Evolutionary conservation across 495 filamentous ascomycete species (phyloP), one percentile per base, ranked within the genome.

Genomic region (Poronia punctata): DNA sequence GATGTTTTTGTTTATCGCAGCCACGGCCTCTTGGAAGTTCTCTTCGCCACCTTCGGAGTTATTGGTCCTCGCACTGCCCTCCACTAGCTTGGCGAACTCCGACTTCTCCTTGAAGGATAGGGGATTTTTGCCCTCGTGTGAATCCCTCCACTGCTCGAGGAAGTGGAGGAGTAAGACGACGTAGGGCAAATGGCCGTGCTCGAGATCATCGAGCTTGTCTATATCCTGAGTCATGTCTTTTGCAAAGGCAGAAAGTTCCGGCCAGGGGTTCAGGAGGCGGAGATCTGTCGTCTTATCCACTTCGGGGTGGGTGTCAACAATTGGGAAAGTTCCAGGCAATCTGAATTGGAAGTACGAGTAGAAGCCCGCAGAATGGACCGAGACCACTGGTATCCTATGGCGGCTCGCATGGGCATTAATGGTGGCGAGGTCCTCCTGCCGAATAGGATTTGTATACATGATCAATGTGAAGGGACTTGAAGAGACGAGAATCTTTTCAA

Each of bases 241-340:
- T 7, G 77, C 80, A 41, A 86, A 79, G 7, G 69, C 68, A 3
- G 70, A 57, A 19, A 99, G 75, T 56, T 93, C 89, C 11, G 82
- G 75, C 92, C 93, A 99, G 23, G 92, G 88, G 18, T 73, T 80
- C 1, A 95, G 63, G 19, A 97, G 70, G 26, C 93, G 82, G 38
- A 99, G 73, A 45, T 99, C 93, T 37, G 82, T 82, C 4, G 82
- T 88, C 28, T 84, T 76, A 28, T 86, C 82, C 18, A 86, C 80
- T 43, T 95, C 89, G 1, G 93, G 92, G 51, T 99, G 92, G 18
- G 90, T 95, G 57, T 99, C 89, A 52, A 97, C 86, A 50, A 97
- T 86, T n/a, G 88, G 87, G 48, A 93, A 96, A 7, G 75, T 75
- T 14, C 75, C 66, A 3, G 86, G 83, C 12, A 94, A 74, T 50